Evolutionary conservation across 2,329 filamentous ascomycete genomes (phyloP).

Genomic region (Escovopsis sp.): DNA sequence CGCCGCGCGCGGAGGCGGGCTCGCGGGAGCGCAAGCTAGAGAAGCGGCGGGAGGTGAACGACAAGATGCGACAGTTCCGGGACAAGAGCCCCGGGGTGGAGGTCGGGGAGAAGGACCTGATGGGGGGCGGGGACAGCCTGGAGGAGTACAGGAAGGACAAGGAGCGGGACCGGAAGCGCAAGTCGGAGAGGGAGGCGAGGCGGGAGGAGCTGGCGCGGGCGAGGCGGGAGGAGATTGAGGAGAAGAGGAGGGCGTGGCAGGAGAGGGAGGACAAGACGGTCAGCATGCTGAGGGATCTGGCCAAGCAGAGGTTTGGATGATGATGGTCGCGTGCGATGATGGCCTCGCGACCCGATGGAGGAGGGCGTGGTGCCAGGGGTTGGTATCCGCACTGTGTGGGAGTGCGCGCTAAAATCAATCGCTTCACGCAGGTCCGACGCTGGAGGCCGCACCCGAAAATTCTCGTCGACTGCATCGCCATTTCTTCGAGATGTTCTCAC

Average conservation of each 20-base stretch:
- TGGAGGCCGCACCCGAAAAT: no score
- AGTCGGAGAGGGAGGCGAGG: slow-evolving; percentile 70
- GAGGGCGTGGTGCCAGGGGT: no score
- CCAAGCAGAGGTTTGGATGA: slow-evolving; percentile 61
- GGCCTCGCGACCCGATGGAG: no score
- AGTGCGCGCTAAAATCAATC: no score
- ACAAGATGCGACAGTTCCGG: slow-evolving; percentile 59
- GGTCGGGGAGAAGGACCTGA: slow-evolving; percentile 48
- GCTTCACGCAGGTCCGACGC: no score
- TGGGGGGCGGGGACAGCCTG: slow-evolving; percentile 55
- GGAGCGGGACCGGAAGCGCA: slow-evolving; percentile 52
- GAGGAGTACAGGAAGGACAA: slow-evolving; percentile 55
- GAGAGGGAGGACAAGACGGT: slow-evolving; percentile 76
- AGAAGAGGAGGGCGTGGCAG: slow-evolving; percentile 52
- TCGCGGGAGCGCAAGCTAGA: slow-evolving; percentile 74
- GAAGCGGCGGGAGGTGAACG: slow-evolving; percentile 61
- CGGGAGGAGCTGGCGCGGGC: slow-evolving; percentile 70
- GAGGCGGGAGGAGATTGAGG: slow-evolving; percentile 64
- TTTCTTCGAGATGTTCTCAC: no score
- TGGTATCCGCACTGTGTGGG: no score
- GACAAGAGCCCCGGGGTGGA: slow-evolving; percentile 47
- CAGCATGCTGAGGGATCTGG: slow-evolving; percentile 64
- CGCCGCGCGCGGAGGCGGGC: slow-evolving; percentile 68
- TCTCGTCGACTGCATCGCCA: no score
- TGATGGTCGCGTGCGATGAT: no score